Base-by-base conservation (phyloP, 2,329 filamentous ascomycete species). In the Fusarium anthophilum region DNA sequence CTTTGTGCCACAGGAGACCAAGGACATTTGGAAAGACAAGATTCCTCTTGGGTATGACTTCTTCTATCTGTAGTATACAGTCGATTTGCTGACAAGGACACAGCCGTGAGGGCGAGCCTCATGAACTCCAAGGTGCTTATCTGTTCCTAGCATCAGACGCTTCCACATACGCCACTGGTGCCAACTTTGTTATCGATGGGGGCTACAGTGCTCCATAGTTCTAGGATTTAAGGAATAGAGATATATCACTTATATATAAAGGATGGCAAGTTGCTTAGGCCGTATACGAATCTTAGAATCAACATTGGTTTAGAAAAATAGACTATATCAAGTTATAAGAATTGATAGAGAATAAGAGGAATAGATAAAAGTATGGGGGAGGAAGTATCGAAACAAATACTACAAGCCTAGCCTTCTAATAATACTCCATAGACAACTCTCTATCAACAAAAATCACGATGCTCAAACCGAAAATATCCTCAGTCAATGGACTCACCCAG, bases 121-220 rank as follows among this genome's bases (percentile, higher is more conserved):
- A 78, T 57, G 76, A 78, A 43, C 76, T 78, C 17, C 76, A 78
- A 63, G 76, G 76, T 12, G 72, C 72, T 30, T 78, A 78, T 56
- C 51, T 78, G 6, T 78, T 75, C 53, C 62, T 78, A 57, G 80
- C 78, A 47, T 79, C 81, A 50, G 79, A 81, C 58, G 77, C 80
- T 45, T 80, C 77, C 26, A 80, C 79, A 14, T 81, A 81, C 43
- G 78, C 79, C 26, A 81, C 79, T 8, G 79, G 79, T 32, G 78
- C 79, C 37, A 80, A 81, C 66, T 79, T 81, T 63, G 68, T 78
- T 32, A 70, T 81, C 18, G 79, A 81, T 32, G 79, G 79, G 35
- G 79, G 79, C 5, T 81, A 81, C 58, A 80, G 73, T n/a, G 76
- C 76, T 56, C 76, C 76, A 51, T 78, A 39, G 38, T 26, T 24